Percentiles rank a stretch among this genome's conserved stretches.
Evolutionary conservation across 1,139 yeast genomes (phyloP).

Genomic region (Scheffersomyces lignicola): DNA sequence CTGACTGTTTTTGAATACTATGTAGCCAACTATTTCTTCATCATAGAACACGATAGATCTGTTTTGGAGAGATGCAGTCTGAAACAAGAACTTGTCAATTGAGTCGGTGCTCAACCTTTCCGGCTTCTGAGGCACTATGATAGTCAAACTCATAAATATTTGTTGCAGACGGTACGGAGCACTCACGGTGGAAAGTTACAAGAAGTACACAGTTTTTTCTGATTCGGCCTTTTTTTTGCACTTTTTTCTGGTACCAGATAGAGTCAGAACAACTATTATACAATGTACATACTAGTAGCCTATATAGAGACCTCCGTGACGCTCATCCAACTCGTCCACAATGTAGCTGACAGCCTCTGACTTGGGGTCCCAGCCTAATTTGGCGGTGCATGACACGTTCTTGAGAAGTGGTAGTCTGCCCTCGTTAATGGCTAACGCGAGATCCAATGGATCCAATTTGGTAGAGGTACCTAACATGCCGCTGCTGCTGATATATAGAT

Average conservation of each 20-base stretch:
- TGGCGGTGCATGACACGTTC: slow-evolving; percentile 66
- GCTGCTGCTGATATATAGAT: slow-evolving; percentile 74
- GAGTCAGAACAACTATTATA: not conserved
- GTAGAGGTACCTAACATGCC: slow-evolving; percentile 86
- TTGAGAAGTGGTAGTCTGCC: slow-evolving; percentile 68
- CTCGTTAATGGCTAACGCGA: slow-evolving; percentile 81
- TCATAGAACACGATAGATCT: slow-evolving; percentile 32
- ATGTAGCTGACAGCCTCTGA: slow-evolving; percentile 60
- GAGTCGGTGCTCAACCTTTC: slow-evolving; percentile 5
- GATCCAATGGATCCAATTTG: slow-evolving; percentile 82
- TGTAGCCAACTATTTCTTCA: slow-evolving; percentile 37
- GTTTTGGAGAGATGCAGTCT: not conserved
- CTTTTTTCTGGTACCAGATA: too few relatives aligned
- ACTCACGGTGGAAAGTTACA: not conserved
- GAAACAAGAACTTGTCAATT: slow-evolving; percentile 3
- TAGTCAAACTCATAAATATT: slow-evolving; percentile 11
- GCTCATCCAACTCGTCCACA: slow-evolving; percentile 38
- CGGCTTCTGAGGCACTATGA: slow-evolving; percentile 10
- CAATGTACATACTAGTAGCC: slow-evolving; percentile 29
- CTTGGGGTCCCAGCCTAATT: slow-evolving; percentile 84
- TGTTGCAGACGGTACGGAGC: too few relatives aligned
- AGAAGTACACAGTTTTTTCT: too few relatives aligned
- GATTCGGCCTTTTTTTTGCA: too few relatives aligned
- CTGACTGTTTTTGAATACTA: slow-evolving; percentile 19
- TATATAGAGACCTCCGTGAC: slow-evolving; percentile 45